Evolutionary conservation across 139 green algal genomes (phyloP), one percentile per base, ranked within the genome.

Genomic region (Picochlorum sp.): DNA sequence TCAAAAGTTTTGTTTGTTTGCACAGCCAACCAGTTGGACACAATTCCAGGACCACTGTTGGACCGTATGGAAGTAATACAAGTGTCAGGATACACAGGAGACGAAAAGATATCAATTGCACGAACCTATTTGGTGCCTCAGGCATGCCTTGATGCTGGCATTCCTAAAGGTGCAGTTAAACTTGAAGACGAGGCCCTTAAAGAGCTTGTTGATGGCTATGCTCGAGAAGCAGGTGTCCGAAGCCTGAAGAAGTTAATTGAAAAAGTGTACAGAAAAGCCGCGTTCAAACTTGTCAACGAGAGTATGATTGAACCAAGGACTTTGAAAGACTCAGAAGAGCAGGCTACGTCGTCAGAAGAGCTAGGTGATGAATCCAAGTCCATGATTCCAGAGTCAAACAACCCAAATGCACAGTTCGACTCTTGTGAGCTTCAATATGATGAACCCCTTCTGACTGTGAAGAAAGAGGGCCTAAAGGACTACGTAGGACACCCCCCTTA

Each of bases 231-330:
- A 4, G 93, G 93, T 12, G 93, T 99, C 68, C 72, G 93, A 33
- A 96, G 92, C 67, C 70, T 99, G 43, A 95, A 96, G 72, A 97
- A 98, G 65, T 79, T 93, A 47, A 70, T 99, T 20, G 93, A 98
- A 65, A 95, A 94, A 73, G 76, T 96, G 0, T 96, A 96, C 72
- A 79, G 91, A 63, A 97, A 96, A 70, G 81, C 88, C 31, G 87
- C 83, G 1, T 65, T 91, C 13, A 81, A 85, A 59, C 69, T 94
- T 22, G 81, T 86, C 7, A 45, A 72, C 43, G 31, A 52, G 22
- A 72, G 57, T 41, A 47, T 64, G 6, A 25, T 32, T 41, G 10
- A 50, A 20, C 13, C 33, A 28, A 53, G 43, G 40, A 5, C 30
- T 59, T 22, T 32, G 33, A 7, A 6, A 41, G 1, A 30, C 25